Percentiles rank a stretch among this genome's conserved stretches.
Conservation (phyloP, 257 asterid species). For the Solanum gandarillasii region DNA sequence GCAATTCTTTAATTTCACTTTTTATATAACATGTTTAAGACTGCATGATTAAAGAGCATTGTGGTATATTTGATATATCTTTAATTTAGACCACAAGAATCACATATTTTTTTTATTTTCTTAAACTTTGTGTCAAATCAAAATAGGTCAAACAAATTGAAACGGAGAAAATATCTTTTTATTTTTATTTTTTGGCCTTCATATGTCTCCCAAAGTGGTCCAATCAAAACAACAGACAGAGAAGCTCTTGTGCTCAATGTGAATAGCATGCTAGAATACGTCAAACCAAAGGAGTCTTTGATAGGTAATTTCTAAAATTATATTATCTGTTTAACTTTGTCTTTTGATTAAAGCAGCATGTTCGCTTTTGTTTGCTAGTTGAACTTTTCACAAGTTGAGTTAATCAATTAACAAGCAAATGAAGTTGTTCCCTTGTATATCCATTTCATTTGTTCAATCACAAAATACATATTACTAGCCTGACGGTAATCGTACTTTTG, state of each 20-base stretch:
- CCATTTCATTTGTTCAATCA: neutral
- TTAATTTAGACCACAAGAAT: too few relatives aligned
- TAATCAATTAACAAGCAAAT: too few relatives aligned
- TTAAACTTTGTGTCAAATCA: too few relatives aligned
- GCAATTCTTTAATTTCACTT: neutral
- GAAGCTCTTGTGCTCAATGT: neutral
- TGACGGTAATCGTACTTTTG: neutral
- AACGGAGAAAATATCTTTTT: too few relatives aligned
- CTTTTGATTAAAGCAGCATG: neutral
- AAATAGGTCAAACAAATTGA: too few relatives aligned
- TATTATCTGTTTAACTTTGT: too few relatives aligned
- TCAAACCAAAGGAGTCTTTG: neutral
- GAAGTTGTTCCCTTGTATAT: too few relatives aligned
- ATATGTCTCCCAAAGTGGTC: neutral
- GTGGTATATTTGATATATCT: too few relatives aligned
- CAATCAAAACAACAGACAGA: neutral
- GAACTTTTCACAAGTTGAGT: neutral
- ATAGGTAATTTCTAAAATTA: neutral
- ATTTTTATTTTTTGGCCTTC: too few relatives aligned
- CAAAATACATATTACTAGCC: neutral
- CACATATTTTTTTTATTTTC: too few relatives aligned
- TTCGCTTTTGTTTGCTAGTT: neutral
- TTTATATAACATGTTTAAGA: neutral
- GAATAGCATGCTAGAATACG: neutral
- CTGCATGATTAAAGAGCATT: rapidly evolving